Evolutionary conservation across 345 rosid species (phyloP), one percentile per base, ranked within the genome.

Genomic region (Citrus hindsii): DNA sequence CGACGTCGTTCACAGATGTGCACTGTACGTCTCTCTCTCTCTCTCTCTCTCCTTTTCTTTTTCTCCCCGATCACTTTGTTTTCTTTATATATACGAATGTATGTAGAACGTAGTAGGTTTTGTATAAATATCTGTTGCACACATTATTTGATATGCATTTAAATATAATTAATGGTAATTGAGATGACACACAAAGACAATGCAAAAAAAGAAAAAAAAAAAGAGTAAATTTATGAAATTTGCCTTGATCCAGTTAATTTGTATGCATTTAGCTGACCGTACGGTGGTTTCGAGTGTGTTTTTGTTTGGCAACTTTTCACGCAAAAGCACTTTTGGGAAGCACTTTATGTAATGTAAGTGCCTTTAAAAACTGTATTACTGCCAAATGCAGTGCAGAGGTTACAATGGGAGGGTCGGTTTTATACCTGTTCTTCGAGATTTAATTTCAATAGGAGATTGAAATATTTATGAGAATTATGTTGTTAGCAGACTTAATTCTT

Each of bases 1-100:
- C 80, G 89, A 85, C 82, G 87, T 94, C 76, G 87, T 94, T 63
- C 83, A 74, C 30, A 81, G 76, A 83, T 94, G 92, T 81, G 91
- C 98, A 66, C 79, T 69, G 98, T 96, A 90, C 71, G 28, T 51
- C 10, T 10, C n/a, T 30, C 21, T 25, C 30, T 65, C 40, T 68
- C 48, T 65, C 33, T 38, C 46, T 40, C 46, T 40, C 13, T 24
- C 42, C 46, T 65, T 3, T 59, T n/a, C 63, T 25, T 35, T 35
- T 35, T 35, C 56, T 2, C 3, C 62, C 51, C 0, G 1, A 46
- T 46, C 51, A 13, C 51, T 46, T 46, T 46, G 16, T 46, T 46
- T 46, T 46, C 51, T 13, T 12, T 46, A 46, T 13, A 13, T 46
- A 13, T 46, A 46, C 22, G 22, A 53, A 53, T 53, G 58, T 2